Evolutionary conservation across 1,284 basidiomycete genomes (phyloP).

Genomic region (Rhodotorula mucilaginosa): DNA sequence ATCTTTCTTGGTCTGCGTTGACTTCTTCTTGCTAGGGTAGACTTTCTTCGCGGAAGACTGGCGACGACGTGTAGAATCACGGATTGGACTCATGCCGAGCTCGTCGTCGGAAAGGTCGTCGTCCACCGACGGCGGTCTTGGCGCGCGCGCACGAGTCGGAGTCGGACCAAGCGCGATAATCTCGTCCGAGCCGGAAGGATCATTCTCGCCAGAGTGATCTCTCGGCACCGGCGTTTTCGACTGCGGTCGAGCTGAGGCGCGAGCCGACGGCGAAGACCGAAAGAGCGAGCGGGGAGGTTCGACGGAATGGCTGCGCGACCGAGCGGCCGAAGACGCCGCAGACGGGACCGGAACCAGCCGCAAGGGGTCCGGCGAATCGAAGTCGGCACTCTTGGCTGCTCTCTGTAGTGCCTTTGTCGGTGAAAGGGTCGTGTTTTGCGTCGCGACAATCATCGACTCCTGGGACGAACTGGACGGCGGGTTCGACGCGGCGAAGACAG

Average conservation of each 20-base stretch:
- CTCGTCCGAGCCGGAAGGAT: not conserved
- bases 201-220: not conserved
- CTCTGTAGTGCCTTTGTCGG: not conserved
- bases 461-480: not conserved
- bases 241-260: not conserved
- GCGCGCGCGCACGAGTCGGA: not conserved
- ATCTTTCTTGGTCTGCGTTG: too few relatives aligned
- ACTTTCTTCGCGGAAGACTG: not conserved
- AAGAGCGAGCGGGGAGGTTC: not conserved
- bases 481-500: not conserved
- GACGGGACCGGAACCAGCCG: conserved; percentile 1
- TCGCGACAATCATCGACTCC: not conserved
- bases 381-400: not conserved
- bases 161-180: not conserved
- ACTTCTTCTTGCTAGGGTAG: too few relatives aligned
- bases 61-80: not conserved
- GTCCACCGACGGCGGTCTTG: not conserved
- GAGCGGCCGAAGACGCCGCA: not conserved
- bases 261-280: not conserved
- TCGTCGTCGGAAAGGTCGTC: conserved; percentile 1
- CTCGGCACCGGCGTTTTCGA: not conserved
- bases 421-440: conserved; percentile 3
- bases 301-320: not conserved
- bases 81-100: not conserved
- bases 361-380: conserved; percentile 20